These are phyloP conservation scores for Fraxinus baroniana DNA, from an alignment of 305 asterid species.

Conservation along the genomic window DNA sequence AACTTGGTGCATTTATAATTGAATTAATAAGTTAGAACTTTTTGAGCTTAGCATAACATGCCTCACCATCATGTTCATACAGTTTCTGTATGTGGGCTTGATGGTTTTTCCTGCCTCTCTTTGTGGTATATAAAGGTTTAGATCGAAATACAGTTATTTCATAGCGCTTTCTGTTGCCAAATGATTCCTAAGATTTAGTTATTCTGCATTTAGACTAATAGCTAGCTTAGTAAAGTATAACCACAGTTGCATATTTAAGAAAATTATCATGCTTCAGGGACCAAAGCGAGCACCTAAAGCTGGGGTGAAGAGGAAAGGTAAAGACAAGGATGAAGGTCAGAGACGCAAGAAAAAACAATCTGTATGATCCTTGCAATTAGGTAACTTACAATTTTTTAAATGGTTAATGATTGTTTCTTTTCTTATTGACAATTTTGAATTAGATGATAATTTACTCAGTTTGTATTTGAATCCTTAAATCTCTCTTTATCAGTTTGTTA, in stretches of 20 bases:
- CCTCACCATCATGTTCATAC: neutral
- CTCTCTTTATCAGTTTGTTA: neutral
- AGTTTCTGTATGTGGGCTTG: neutral
- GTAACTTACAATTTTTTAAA: neutral
- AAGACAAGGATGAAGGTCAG: conserved; percentile 29
- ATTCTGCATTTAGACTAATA: neutral
- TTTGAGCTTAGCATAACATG: neutral
- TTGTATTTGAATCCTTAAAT: neutral
- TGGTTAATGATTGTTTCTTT: neutral
- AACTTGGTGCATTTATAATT: neutral
- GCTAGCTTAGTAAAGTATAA: neutral
- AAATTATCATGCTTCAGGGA: conserved; percentile 34
- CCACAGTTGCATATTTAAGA: neutral
- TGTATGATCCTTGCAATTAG: neutral
- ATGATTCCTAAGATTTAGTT: neutral
- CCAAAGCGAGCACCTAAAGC: conserved; percentile 35
- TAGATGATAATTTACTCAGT: neutral
- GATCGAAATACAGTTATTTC: neutral
- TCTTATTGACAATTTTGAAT: neutral
- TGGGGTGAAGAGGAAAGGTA: conserved; percentile 46
- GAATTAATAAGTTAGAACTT: neutral
- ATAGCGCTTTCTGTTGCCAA: neutral
- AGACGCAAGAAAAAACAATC: conserved; percentile 11
- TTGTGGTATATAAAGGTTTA: neutral
- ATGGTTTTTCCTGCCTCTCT: neutral